These are phyloP conservation scores for Aspergillus clavatus DNA, from an alignment of 2,329 filamentous ascomycete species.

Conservation along the genomic window DNA sequence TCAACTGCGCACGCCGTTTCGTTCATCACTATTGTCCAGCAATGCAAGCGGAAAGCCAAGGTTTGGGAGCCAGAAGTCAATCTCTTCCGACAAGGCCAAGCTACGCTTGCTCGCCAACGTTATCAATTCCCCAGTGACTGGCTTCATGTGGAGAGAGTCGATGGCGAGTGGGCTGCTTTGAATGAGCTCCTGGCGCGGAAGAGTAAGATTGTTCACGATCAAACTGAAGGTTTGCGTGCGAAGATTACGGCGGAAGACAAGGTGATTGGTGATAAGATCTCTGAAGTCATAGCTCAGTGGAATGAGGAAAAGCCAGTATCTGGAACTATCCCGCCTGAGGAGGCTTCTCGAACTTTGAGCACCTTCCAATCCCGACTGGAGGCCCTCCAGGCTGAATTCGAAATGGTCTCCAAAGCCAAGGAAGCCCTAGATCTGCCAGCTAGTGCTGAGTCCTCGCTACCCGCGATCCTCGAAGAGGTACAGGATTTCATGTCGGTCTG, in stretches of 20 bases:
- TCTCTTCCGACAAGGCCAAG: slow-evolving; percentile 91
- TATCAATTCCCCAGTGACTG: slow-evolving; percentile 93
- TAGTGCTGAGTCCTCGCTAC: slow-evolving; percentile 72
- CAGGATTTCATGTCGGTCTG: slow-evolving; percentile 99
- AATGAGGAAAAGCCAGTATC: slow-evolving; percentile 96
- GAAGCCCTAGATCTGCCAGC: slow-evolving; percentile 88
- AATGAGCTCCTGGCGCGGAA: slow-evolving; percentile 90
- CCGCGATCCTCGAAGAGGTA: slow-evolving; percentile 87
- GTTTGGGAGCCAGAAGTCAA: slow-evolving; percentile 94
- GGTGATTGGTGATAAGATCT: slow-evolving; percentile 81
- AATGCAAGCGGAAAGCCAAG: slow-evolving; percentile 89
- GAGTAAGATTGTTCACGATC: slow-evolving; percentile 91
- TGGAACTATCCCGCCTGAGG: slow-evolving; percentile 83
- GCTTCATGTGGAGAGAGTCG: slow-evolving; percentile 93
- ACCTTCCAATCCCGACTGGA: slow-evolving; percentile 82
- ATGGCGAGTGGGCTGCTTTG: slow-evolving; percentile 89
- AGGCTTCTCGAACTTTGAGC: slow-evolving; percentile 75
- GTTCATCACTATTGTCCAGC: slow-evolving; percentile 97
- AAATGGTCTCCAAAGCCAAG: slow-evolving; percentile 94
- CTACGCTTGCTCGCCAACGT: slow-evolving; percentile 81
- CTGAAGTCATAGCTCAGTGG: slow-evolving; percentile 81
- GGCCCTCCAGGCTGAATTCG: slow-evolving; percentile 76
- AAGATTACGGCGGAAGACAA: slow-evolving; percentile 95
- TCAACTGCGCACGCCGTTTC: slow-evolving; percentile 96
- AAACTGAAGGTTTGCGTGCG: slow-evolving; percentile 87